These are phyloP conservation scores for Botrytis squamosa DNA, from an alignment of 2,329 filamentous ascomycete species.

Conservation along the genomic window DNA sequence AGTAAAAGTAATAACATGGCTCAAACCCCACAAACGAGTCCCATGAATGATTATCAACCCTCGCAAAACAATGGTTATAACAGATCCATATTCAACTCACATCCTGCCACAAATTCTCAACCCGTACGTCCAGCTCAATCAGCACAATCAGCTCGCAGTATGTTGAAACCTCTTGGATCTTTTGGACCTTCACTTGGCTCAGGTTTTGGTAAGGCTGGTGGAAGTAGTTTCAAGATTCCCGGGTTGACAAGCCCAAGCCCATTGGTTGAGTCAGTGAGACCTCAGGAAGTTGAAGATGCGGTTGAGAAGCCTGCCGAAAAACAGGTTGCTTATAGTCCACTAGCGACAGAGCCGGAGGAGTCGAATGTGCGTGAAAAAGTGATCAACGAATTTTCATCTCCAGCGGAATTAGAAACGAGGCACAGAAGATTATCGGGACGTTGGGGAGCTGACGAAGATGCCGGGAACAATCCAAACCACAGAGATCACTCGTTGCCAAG, in stretches of 20 bases:
- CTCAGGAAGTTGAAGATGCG: neutral
- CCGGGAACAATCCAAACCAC: neutral
- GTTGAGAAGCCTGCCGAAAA: neutral
- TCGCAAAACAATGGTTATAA: neutral
- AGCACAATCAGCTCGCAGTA: neutral
- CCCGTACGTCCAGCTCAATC: neutral
- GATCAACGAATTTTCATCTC: neutral
- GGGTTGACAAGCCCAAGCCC: neutral
- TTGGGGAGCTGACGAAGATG: slow-evolving; percentile 13
- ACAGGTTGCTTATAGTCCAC: neutral
- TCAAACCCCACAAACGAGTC: no score
- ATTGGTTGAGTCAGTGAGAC: neutral
- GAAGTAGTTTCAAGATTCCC: slow-evolving; percentile 5
- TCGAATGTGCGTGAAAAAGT: neutral
- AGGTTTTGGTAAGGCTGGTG: neutral
- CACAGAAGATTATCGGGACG: slow-evolving; percentile 18
- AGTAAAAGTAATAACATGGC: neutral
- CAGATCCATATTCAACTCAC: neutral
- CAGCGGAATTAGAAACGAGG: neutral
- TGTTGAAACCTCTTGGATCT: slow-evolving; percentile 3
- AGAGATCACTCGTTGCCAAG: slow-evolving; percentile 20
- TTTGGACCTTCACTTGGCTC: neutral
- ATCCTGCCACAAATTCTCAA: neutral
- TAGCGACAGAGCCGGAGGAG: neutral
- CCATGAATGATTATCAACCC: neutral